These are phyloP conservation scores for Clohesyomyces aquaticus DNA, from an alignment of 495 filamentous ascomycete species.

Conservation along the genomic window DNA sequence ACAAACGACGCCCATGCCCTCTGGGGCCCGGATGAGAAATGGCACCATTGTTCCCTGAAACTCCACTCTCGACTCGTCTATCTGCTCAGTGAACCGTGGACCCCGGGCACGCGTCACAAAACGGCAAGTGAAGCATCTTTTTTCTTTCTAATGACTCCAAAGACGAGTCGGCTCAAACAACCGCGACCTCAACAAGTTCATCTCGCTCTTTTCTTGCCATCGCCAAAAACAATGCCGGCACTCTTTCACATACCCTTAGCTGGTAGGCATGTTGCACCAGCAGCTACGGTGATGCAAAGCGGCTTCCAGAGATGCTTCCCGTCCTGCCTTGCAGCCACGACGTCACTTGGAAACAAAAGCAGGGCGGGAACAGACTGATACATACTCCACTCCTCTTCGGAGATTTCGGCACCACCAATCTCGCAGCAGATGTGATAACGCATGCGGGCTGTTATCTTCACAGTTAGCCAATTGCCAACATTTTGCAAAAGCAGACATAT, in stretches of 20 bases:
- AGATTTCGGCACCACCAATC: not conserved
- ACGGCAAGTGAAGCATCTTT: not conserved
- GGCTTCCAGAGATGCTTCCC: not conserved
- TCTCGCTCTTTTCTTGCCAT: not conserved
- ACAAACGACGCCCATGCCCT: not conserved
- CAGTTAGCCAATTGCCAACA: no score
- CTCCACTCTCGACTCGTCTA: no score
- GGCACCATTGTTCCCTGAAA: no score
- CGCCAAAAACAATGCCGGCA: no score
- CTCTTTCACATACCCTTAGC: not conserved
- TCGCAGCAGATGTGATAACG: no score
- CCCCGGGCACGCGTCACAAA: not conserved
- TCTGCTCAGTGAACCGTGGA: not conserved
- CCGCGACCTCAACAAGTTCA: not conserved
- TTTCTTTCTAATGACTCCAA: not conserved
- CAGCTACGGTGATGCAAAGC: not conserved
- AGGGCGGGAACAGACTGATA: not conserved
- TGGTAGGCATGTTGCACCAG: not conserved
- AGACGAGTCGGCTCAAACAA: not conserved
- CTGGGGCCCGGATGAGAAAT: not conserved
- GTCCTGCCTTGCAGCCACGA: not conserved
- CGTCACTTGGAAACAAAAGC: conserved; percentile 1
- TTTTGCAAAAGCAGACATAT: no score
- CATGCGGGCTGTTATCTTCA: no score
- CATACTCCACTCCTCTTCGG: not conserved